Percentiles rank a stretch among this genome's conserved stretches.
Evolutionary conservation across 345 rosid species (phyloP).

Genomic region (Eucalyptus cloeziana): DNA sequence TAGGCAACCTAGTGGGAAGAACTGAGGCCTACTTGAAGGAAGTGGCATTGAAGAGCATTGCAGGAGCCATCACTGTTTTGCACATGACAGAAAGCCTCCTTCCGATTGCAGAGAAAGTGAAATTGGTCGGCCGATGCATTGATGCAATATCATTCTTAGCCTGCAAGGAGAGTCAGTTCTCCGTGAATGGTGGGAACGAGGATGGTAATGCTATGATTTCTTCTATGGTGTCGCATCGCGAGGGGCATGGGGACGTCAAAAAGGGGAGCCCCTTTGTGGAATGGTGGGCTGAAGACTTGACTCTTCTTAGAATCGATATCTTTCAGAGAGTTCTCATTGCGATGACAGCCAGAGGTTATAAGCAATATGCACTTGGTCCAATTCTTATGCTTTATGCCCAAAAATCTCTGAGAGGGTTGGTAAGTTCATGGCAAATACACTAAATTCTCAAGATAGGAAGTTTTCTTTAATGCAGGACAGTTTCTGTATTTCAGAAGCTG

Average conservation of each 20-base stretch:
- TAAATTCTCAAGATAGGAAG: background rate
- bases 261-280: slow-evolving; percentile 27
- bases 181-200: slow-evolving; percentile 24
- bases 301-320: slow-evolving; percentile 61
- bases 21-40: slow-evolving; percentile 71
- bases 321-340: slow-evolving; percentile 80
- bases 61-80: slow-evolving; percentile 58
- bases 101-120: slow-evolving; percentile 69
- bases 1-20: slow-evolving; percentile 61
- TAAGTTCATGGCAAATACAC: slow-evolving; percentile 18
- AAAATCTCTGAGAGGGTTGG: slow-evolving; percentile 92
- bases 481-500: background rate
- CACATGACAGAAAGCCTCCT: slow-evolving; percentile 39
- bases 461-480: background rate
- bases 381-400: slow-evolving; percentile 93
- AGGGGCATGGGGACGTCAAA: background rate
- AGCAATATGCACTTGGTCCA: slow-evolving; percentile 81
- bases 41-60: slow-evolving; percentile 61
- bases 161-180: slow-evolving; percentile 66
- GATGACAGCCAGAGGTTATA: slow-evolving; percentile 79
- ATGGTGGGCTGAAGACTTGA: slow-evolving; percentile 97
- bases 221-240: slow-evolving; percentile 13
- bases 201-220: slow-evolving; percentile 16
- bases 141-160: slow-evolving; percentile 69
- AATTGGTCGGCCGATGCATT: slow-evolving; percentile 61